Conservation (phyloP, 805 yeast genomes). For the Yarrowia sp. region DNA sequence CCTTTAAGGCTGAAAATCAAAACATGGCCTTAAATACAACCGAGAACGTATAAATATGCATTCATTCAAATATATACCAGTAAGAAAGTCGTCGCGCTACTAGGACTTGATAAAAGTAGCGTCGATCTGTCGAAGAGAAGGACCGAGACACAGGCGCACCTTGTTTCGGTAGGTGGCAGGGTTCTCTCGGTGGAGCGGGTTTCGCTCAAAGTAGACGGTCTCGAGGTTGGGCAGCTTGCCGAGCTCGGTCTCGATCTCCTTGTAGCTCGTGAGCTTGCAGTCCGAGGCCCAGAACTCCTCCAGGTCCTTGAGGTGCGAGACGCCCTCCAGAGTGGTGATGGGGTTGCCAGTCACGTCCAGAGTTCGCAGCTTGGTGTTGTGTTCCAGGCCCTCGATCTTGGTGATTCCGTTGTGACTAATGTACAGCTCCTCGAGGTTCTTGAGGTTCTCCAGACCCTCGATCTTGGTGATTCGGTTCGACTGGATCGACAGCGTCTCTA, state of each 20-base stretch:
- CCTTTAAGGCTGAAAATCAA: not conserved
- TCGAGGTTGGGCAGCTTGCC: slow-evolving; percentile 63
- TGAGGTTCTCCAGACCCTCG: slow-evolving; percentile 75
- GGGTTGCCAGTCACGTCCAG: slow-evolving; percentile 80
- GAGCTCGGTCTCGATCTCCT: slow-evolving; percentile 65
- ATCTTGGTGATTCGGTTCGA: slow-evolving; percentile 74
- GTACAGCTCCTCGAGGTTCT: slow-evolving; percentile 78
- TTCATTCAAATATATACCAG: not conserved
- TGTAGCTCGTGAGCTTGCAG: slow-evolving; percentile 66
- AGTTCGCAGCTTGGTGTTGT: slow-evolving; percentile 61
- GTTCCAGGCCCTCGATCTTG: slow-evolving; percentile 73
- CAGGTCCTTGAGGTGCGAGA: slow-evolving; percentile 62
- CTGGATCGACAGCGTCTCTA: slow-evolving; percentile 81
- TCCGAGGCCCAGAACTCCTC: slow-evolving; percentile 94
- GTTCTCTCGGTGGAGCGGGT: slow-evolving; percentile 73
- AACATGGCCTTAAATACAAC: not conserved
- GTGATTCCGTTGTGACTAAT: slow-evolving; percentile 79
- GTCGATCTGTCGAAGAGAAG: slow-evolving; percentile 77
- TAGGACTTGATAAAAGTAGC: slow-evolving; percentile 59
- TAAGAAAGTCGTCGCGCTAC: too few relatives aligned
- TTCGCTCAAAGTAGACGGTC: slow-evolving; percentile 91
- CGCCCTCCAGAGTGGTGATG: slow-evolving; percentile 57
- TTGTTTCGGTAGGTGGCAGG: slow-evolving; percentile 86
- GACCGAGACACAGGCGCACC: slow-evolving; percentile 66
- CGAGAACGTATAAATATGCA: not conserved